phyloP scores from a whole-genome alignment of 768 basidiomycete genomes.

The Macrocybe gigantea region DNA sequence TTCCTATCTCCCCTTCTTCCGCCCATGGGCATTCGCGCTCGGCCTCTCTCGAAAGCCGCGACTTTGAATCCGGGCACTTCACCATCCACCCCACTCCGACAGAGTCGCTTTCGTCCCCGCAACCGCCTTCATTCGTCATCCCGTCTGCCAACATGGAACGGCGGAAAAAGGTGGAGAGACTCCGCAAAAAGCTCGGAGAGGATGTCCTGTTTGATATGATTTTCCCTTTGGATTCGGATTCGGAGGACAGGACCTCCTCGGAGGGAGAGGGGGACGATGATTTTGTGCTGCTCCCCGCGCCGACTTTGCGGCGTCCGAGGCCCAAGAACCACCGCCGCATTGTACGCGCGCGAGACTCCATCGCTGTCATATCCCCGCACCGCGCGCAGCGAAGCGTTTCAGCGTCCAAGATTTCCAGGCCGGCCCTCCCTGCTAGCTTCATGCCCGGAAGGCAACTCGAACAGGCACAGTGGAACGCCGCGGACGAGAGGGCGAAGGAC shows the following conservation, averaged over 20 bases:
- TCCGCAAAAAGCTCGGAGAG: conserved; percentile 57
- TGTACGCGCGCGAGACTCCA: background rate
- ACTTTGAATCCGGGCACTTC: conserved; percentile 7
- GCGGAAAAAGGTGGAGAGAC: conserved; percentile 56
- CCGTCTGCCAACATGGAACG: conserved; percentile 35
- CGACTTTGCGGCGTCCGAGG: too few relatives aligned
- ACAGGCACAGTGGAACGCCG: too few relatives aligned
- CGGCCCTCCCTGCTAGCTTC: background rate
- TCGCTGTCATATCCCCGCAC: background rate
- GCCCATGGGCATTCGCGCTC: conserved; percentile 3
- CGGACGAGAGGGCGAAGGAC: conserved; percentile 4
- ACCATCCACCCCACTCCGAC: conserved; percentile 16
- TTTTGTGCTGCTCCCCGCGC: too few relatives aligned
- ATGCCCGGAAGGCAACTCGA: too few relatives aligned
- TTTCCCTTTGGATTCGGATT: conserved; percentile 32
- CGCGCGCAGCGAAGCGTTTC: background rate
- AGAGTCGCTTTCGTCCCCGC: conserved; percentile 19
- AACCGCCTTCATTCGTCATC: conserved; percentile 30
- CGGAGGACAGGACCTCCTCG: background rate
- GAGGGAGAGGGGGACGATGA: too few relatives aligned
- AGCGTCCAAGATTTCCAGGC: too few relatives aligned
- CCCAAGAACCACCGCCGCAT: background rate
- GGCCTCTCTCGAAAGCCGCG: background rate
- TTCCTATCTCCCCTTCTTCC: conserved; percentile 8
- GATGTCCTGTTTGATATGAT: conserved; percentile 58